A percentile compares a stretch with the other conserved stretches of the same genome.
Conservation (phyloP, 768 basidiomycete genomes). For the Trametes sanguinea region DNA sequence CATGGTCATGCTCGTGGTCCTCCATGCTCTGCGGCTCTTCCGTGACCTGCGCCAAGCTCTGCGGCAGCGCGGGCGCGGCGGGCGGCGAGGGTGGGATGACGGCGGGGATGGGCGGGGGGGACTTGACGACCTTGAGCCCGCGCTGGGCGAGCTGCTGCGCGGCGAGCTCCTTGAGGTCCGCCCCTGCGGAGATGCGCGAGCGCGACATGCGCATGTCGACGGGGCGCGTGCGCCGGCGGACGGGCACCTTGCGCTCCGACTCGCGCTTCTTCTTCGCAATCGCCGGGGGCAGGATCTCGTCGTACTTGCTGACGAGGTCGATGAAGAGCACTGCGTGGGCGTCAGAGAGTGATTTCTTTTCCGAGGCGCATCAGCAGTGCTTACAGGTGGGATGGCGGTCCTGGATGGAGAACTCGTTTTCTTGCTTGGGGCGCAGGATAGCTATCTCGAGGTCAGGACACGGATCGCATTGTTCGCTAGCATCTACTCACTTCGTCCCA, state of each 20-base stretch:
- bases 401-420: conserved; percentile 85
- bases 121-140: conserved; percentile 26
- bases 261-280: conserved; percentile 86
- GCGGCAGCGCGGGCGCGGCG: conserved; percentile 17
- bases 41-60: conserved; percentile 14
- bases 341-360: not conserved
- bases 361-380: conserved; percentile 26
- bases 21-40: conserved; percentile 24
- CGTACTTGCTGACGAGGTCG: conserved; percentile 79
- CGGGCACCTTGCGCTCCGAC: conserved; percentile 79
- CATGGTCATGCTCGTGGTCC: not conserved
- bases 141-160: conserved; percentile 53
- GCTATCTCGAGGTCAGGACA: conserved; percentile 42
- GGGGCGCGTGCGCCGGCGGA: conserved; percentile 83
- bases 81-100: conserved; percentile 18
- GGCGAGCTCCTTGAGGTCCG: conserved; percentile 69
- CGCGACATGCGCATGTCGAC: conserved; percentile 89
- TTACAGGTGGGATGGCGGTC: conserved; percentile 83
- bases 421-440: conserved; percentile 78
- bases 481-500: conserved; percentile 73
- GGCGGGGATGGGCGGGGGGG: conserved; percentile 23
- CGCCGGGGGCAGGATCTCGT: conserved; percentile 73
- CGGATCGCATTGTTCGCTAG: not conserved
- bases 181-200: conserved; percentile 69
- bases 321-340: conserved; percentile 68